These are phyloP conservation scores for Prunella vulgaris DNA, from an alignment of 257 asterid genomes.

Conservation along the genomic window DNA sequence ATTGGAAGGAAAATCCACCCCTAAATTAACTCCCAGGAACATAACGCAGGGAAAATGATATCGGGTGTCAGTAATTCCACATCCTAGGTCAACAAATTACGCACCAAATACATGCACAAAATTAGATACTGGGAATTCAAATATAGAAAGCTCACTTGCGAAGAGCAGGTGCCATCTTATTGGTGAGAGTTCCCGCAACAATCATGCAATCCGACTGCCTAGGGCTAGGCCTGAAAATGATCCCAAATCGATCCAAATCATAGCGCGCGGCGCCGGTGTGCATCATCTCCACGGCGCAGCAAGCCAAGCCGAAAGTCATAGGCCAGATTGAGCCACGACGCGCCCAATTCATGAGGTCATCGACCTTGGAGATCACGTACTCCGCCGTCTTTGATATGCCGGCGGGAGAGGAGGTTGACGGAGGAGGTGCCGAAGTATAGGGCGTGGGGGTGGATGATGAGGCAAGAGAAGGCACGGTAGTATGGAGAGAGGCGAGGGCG, in stretches of 20 bases:
- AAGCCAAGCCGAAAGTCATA: slow-evolving; percentile 93
- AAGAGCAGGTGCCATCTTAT: slow-evolving; percentile 98
- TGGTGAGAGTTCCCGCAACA: slow-evolving; percentile 30
- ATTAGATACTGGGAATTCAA: not conserved
- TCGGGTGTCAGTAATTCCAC: not conserved
- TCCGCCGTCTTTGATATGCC: slow-evolving; percentile 85
- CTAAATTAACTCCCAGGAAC: not conserved
- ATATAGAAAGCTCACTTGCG: slow-evolving; percentile 53
- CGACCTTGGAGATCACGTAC: slow-evolving; percentile 88
- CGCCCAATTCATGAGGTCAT: slow-evolving; percentile 96
- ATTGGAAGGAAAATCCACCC: not conserved
- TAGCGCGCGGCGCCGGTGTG: slow-evolving; percentile 97
- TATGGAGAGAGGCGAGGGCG: slow-evolving; percentile 69
- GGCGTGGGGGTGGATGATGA: slow-evolving; percentile 62
- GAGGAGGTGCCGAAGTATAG: slow-evolving; percentile 56
- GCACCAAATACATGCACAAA: not conserved
- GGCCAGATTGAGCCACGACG: slow-evolving; percentile 97
- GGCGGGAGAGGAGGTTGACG: slow-evolving; percentile 64
- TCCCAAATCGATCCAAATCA: slow-evolving; percentile 92
- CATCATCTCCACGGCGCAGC: slow-evolving; percentile 99
- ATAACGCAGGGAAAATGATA: not conserved
- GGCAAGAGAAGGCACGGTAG: slow-evolving; percentile 64
- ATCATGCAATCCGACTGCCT: slow-evolving; percentile 77
- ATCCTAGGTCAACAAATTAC: slow-evolving; percentile 1
- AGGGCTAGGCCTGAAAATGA: slow-evolving; percentile 97